A percentile compares a stretch with the other conserved stretches of the same genome.
These are phyloP conservation scores for Phytophthora capsici DNA, from an alignment of 352 stramenopile species.

Conservation along the genomic window DNA sequence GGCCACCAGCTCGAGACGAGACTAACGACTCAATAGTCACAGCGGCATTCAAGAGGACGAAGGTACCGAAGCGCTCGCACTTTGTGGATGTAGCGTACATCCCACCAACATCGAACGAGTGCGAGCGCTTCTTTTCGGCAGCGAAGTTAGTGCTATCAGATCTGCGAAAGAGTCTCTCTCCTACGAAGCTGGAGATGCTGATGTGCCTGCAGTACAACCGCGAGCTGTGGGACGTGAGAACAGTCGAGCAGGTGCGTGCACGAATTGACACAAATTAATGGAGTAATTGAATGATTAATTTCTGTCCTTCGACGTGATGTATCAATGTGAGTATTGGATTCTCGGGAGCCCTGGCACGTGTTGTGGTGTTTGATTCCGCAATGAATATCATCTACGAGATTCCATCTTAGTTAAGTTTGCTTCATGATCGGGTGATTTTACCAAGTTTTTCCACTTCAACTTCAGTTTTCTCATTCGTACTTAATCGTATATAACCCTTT, in stretches of 20 bases:
- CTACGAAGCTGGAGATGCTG: background rate
- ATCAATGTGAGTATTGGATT: too few relatives aligned
- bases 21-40: background rate
- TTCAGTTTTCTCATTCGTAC: conserved; percentile 9
- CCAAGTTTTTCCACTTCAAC: conserved; percentile 8
- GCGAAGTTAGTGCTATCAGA: background rate
- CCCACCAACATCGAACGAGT: background rate
- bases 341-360: too few relatives aligned
- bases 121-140: background rate
- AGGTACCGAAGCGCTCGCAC: background rate
- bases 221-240: too few relatives aligned
- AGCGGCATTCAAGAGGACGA: background rate
- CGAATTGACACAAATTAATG: too few relatives aligned
- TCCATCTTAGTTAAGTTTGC: too few relatives aligned
- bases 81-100: background rate
- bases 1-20: background rate
- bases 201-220: too few relatives aligned
- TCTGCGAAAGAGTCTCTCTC: background rate
- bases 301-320: too few relatives aligned
- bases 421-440: too few relatives aligned
- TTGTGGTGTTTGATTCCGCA: too few relatives aligned
- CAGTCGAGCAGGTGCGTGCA: too few relatives aligned
- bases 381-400: too few relatives aligned
- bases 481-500: background rate
- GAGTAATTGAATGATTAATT: too few relatives aligned